Evolutionary conservation across 176 grass and related monocot species (phyloP), one percentile per base, ranked within the genome.

Genomic region (Phoenix roebelenii): DNA sequence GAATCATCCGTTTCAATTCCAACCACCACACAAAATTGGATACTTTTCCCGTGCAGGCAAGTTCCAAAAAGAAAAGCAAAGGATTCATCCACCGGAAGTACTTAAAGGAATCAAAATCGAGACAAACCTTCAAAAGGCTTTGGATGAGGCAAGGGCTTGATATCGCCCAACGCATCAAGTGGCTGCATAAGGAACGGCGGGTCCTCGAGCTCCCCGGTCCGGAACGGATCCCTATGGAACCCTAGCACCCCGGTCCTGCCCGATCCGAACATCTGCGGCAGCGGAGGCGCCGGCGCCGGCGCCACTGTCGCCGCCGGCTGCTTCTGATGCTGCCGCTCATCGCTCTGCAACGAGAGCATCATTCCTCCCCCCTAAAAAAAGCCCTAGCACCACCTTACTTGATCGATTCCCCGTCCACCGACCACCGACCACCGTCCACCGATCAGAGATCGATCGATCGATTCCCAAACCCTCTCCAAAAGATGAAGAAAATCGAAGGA

Each of bases 261-360:
- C 25, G 65, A 15, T 52, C 53, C 65, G 7, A 68, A 56, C 2
- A 68, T 51, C 28, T 55, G 65, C 65, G 30, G 52, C 52, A 39
- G 65, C 52, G 29, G 65, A 35, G 25, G 2, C 51, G 17, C 49
- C 17, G 23, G 64, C 64, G 51, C 18, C 61, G 6, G 4, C 59
- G 6, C 59, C 17, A 20, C 14, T 16, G 22, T 19, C 19, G 30
- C 30, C 35, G 7, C 48, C 48, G 3, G 62, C 65, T n/a, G 65
- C 51, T 10, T 51, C 65, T 67, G 64, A 15, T 22, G 23, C 25
- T 54, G 51, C 10, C 5, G 17, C 51, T 55, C 25, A 15, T 68
- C 65, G 18, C 26, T 52, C 65, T 68, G 52, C 18, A 56, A 26
- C n/a, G 28, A 56, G 26, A 68, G 65, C 52, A 68, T 68, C 28